Evolutionary conservation across 1,284 basidiomycete genomes (phyloP).

Genomic region (Sanghuangporus weigelae): DNA sequence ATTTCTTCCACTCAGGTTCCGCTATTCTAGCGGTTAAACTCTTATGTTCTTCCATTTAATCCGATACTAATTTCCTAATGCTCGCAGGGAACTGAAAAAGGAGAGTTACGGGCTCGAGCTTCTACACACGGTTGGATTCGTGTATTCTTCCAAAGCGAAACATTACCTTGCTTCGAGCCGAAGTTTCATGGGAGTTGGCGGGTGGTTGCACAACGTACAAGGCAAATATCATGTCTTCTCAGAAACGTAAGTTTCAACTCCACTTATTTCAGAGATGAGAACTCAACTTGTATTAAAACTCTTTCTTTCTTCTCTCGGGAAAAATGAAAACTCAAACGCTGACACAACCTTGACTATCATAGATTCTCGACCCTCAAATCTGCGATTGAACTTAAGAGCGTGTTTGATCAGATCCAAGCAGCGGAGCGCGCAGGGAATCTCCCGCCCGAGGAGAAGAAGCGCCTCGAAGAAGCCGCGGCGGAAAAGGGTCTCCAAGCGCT

Average conservation of each 20-base stretch:
- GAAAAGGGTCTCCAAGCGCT: conserved; percentile 92
- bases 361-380: conserved; percentile 86
- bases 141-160: conserved; percentile 81
- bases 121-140: conserved; percentile 86
- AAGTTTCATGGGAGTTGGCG: conserved; percentile 76
- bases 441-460: conserved; percentile 79
- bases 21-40: background rate
- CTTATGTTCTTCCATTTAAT: background rate
- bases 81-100: conserved; percentile 67
- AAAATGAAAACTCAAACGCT: background rate
- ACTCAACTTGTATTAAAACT: background rate
- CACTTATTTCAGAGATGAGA: background rate
- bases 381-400: conserved; percentile 89
- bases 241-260: conserved; percentile 65
- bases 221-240: conserved; percentile 92
- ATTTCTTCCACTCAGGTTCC: background rate
- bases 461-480: conserved; percentile 93
- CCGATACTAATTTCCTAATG: background rate
- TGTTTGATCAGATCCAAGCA: conserved; percentile 93
- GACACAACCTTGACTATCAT: background rate
- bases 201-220: conserved; percentile 93
- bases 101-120: conserved; percentile 95
- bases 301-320: background rate
- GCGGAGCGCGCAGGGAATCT: conserved; percentile 87
- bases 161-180: conserved; percentile 78